A percentile compares a stretch with the other conserved stretches of the same genome.
phyloP scores from a whole-genome alignment of 73 alveolate species.

The Paramecium bursaria region DNA sequence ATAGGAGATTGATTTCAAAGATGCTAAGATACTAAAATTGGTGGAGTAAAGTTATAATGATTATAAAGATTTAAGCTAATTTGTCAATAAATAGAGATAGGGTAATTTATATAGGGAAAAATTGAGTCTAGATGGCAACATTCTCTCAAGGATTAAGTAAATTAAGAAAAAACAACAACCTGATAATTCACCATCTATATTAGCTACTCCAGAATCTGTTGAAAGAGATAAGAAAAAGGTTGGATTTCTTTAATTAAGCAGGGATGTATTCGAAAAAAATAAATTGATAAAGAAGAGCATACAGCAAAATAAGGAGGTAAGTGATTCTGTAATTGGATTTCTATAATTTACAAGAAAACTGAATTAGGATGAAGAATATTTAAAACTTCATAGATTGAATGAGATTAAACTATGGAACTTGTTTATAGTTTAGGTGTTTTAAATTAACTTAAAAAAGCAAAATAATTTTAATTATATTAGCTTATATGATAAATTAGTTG shows the following conservation, averaged over 20 bases:
- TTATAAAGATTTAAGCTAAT: neutral
- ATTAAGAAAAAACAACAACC: no score
- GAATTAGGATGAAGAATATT: neutral
- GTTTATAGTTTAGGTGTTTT: neutral
- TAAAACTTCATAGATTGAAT: neutral
- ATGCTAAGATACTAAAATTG: neutral
- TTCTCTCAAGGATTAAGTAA: neutral
- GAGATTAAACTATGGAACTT: conserved; percentile 25
- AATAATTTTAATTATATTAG: conserved; percentile 1
- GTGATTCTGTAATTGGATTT: neutral
- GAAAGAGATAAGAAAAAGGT: no score
- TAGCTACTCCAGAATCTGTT: neutral
- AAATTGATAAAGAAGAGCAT: neutral
- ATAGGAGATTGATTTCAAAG: conserved; percentile 38
- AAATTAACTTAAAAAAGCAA: conserved; percentile 6
- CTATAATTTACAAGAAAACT: conserved; percentile 2
- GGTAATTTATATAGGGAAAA: neutral
- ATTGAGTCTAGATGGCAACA: neutral
- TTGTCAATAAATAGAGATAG: neutral
- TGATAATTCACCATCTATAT: neutral
- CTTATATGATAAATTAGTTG: conserved; percentile 12
- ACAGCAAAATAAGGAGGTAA: neutral
- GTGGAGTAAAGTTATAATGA: neutral
- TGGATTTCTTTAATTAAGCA: neutral
- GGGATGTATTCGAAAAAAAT: neutral